phyloP scores from a whole-genome alignment of 139 green algal species.

The Tetraselmis chui region DNA sequence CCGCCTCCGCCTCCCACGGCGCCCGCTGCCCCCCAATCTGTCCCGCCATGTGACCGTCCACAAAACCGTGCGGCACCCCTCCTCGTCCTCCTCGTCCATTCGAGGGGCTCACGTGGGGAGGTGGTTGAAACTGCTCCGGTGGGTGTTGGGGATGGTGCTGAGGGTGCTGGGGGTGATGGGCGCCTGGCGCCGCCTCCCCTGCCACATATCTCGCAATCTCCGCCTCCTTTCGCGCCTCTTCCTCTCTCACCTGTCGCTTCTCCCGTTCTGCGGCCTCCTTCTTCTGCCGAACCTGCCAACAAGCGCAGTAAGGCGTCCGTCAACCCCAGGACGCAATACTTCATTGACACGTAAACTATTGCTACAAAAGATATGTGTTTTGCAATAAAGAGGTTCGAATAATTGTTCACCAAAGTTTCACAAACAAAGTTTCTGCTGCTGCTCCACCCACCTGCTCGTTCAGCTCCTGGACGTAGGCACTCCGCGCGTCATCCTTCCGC shows the following conservation, averaged over 20 bases:
- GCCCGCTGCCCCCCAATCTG: background rate
- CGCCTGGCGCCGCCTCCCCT: background rate
- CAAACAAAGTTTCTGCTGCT: too few relatives aligned
- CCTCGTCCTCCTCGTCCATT: background rate
- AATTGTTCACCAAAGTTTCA: too few relatives aligned
- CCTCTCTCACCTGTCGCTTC: background rate
- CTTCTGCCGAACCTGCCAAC: background rate
- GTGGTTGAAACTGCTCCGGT: background rate
- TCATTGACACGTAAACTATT: too few relatives aligned
- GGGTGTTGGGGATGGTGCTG: too few relatives aligned
- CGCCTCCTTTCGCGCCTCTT: background rate
- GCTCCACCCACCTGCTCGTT: background rate
- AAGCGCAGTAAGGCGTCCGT: too few relatives aligned
- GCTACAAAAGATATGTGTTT: too few relatives aligned
- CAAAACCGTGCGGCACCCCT: too few relatives aligned
- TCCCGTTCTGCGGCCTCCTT: background rate
- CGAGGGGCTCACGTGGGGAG: background rate
- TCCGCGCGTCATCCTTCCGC: background rate
- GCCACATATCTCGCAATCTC: background rate
- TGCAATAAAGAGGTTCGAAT: too few relatives aligned
- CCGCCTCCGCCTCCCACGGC: background rate
- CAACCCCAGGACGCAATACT: too few relatives aligned
- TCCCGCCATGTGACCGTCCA: background rate
- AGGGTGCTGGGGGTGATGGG: background rate
- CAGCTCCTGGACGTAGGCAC: background rate